Percentiles rank a stretch among this genome's conserved stretches.
phyloP scores from a whole-genome alignment of 805 yeast species.

The Blastobotrys terrestris region DNA sequence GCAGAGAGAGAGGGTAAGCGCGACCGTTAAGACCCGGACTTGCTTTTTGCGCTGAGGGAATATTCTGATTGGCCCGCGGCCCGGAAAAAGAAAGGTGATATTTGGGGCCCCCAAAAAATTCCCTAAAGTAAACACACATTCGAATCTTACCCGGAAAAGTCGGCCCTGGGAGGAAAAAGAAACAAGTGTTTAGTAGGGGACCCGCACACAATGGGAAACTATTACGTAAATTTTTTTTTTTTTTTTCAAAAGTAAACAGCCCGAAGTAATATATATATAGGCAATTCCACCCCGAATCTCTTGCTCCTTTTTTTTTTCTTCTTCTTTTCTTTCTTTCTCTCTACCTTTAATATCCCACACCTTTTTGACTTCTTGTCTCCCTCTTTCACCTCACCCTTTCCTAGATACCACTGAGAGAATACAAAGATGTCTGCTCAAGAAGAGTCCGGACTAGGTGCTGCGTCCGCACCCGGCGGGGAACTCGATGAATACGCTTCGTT shows the following conservation, averaged over 20 bases:
- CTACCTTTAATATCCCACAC: slow-evolving; percentile 1
- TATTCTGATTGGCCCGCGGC: background rate
- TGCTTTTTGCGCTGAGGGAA: background rate
- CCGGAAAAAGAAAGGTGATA: background rate
- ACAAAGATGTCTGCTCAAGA: slow-evolving; percentile 4
- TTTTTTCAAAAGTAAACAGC: background rate
- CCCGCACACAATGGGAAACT: background rate
- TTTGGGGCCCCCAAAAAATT: background rate
- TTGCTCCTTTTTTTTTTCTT: background rate
- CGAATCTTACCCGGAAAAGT: background rate
- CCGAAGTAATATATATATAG: slow-evolving; percentile 1
- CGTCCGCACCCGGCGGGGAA: slow-evolving; percentile 27
- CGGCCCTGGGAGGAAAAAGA: background rate
- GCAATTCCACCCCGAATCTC: background rate
- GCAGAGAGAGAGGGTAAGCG: background rate
- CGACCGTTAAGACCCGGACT: background rate
- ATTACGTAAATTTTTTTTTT: background rate
- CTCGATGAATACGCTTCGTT: slow-evolving; percentile 34
- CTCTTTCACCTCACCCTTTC: background rate
- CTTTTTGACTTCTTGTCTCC: background rate
- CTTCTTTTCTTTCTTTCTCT: slow-evolving; percentile 6
- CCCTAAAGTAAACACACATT: background rate
- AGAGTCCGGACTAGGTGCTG: background rate
- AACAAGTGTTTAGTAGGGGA: background rate
- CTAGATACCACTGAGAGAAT: background rate